A percentile compares a stretch with the other conserved stretches of the same genome.
Conservation (phyloP, 129 eudicot species). For the Logfia minima region DNA sequence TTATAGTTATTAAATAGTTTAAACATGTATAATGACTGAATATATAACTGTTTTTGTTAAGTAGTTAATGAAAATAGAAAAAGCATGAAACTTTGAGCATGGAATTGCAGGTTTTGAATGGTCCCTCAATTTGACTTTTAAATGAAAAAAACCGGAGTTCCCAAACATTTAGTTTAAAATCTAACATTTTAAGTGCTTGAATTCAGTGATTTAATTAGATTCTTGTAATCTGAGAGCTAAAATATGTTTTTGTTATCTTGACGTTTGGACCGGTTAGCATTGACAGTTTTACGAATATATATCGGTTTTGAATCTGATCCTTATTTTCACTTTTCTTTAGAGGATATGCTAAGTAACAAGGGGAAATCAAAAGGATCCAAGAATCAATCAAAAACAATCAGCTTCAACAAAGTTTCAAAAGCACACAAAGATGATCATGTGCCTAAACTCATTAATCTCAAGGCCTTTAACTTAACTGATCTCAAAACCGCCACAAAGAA, state of each 20-base stretch:
- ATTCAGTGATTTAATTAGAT: neutral
- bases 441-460: constrained; percentile 42
- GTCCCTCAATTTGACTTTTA: neutral
- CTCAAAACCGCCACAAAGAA: constrained; percentile 57
- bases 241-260: neutral
- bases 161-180: too few relatives aligned
- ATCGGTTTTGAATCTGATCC: neutral
- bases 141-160: neutral
- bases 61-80: neutral
- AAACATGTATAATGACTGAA: neutral
- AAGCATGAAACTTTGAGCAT: constrained; percentile 3
- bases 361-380: constrained; percentile 23
- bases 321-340: constrained; percentile 21
- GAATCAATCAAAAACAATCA: constrained; percentile 37
- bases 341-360: constrained; percentile 35
- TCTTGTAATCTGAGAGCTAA: neutral
- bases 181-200: neutral
- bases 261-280: neutral
- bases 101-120: neutral
- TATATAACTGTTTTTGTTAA: neutral
- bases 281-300: neutral
- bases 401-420: constrained; percentile 34
- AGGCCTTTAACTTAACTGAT: constrained; percentile 55
- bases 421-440: constrained; percentile 31
- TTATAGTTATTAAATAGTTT: neutral